These are phyloP conservation scores for Aristolochia californica DNA, from an alignment of 164 flowering plant species.

Conservation along the genomic window DNA sequence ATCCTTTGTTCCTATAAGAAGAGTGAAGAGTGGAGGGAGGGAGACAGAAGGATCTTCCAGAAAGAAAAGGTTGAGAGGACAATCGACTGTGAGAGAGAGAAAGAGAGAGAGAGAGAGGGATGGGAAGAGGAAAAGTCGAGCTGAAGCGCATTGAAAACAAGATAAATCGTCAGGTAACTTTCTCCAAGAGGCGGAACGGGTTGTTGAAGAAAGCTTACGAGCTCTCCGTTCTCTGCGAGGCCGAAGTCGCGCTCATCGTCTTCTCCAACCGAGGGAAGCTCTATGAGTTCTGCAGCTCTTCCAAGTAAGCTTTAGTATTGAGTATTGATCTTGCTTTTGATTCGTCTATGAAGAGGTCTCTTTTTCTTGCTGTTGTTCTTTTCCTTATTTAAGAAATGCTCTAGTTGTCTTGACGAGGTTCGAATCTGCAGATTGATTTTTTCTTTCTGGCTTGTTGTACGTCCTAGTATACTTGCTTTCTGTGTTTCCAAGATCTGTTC, in stretches of 20 bases:
- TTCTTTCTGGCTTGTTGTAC: too few relatives aligned
- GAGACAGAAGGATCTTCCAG: neutral
- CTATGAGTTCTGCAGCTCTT: slow-evolving; percentile 16
- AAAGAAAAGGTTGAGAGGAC: neutral
- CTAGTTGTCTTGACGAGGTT: neutral
- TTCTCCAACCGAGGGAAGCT: slow-evolving; percentile 20
- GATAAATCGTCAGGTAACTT: slow-evolving; percentile 16
- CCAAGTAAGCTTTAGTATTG: slow-evolving; percentile 6
- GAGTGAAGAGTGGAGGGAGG: too few relatives aligned
- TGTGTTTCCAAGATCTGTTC: neutral
- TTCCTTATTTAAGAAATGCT: neutral
- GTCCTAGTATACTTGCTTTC: too few relatives aligned
- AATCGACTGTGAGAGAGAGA: neutral
- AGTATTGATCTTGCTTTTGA: neutral
- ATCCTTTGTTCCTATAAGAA: too few relatives aligned
- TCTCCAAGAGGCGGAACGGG: slow-evolving; percentile 13
- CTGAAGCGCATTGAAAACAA: slow-evolving; percentile 22
- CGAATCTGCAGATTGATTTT: too few relatives aligned
- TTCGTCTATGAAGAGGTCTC: neutral
- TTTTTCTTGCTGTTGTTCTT: neutral
- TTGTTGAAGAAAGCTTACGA: slow-evolving; percentile 16
- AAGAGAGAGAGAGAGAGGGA: neutral
- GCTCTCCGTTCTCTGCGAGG: slow-evolving; percentile 15
- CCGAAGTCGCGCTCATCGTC: slow-evolving; percentile 18
- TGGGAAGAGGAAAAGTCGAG: slow-evolving; percentile 19